phyloP scores from a whole-genome alignment of 2,329 filamentous ascomycete genomes.

The Aulographum hederae region DNA sequence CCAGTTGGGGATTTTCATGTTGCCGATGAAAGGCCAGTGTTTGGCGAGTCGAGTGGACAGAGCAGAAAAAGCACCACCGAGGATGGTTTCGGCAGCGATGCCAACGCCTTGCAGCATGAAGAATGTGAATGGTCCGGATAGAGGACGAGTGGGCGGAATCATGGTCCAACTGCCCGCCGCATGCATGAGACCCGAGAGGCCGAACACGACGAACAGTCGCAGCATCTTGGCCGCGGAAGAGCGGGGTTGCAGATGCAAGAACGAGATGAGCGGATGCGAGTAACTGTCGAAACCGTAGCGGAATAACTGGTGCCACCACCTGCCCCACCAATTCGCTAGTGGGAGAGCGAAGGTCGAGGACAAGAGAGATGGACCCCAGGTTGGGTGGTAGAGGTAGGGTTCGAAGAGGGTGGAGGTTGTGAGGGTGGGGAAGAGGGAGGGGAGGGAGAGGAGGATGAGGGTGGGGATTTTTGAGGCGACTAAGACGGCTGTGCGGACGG shows the following conservation, averaged over 20 bases:
- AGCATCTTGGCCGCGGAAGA: constrained; percentile 19
- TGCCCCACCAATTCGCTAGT: constrained; percentile 61
- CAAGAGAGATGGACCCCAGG: constrained; percentile 35
- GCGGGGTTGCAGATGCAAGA: constrained; percentile 12
- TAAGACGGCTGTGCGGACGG: constrained; percentile 6
- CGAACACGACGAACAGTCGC: constrained; percentile 38
- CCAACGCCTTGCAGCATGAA: constrained; percentile 55
- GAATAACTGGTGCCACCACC: constrained; percentile 85
- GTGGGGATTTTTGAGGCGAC: constrained; percentile 43
- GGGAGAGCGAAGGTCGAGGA: constrained; percentile 32
- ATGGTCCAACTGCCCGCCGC: constrained; percentile 49
- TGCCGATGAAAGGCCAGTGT: no score
- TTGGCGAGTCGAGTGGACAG: no score
- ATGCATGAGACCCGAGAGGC: constrained; percentile 51
- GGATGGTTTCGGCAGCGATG: constrained; percentile 40
- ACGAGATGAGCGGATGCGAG: constrained; percentile 25
- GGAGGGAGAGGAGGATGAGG: constrained; percentile 39
- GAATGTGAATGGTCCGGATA: constrained; percentile 40
- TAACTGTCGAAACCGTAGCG: constrained; percentile 52
- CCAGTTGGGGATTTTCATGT: constrained; percentile 25
- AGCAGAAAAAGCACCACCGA: constrained; percentile 17
- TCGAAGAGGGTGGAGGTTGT: constrained; percentile 37
- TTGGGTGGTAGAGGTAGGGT: constrained; percentile 42
- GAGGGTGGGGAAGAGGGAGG: constrained; percentile 40
- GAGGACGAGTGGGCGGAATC: constrained; percentile 38